Evolutionary conservation across 495 filamentous ascomycete genomes (phyloP).

Genomic region (Penicillium egyptiacum): DNA sequence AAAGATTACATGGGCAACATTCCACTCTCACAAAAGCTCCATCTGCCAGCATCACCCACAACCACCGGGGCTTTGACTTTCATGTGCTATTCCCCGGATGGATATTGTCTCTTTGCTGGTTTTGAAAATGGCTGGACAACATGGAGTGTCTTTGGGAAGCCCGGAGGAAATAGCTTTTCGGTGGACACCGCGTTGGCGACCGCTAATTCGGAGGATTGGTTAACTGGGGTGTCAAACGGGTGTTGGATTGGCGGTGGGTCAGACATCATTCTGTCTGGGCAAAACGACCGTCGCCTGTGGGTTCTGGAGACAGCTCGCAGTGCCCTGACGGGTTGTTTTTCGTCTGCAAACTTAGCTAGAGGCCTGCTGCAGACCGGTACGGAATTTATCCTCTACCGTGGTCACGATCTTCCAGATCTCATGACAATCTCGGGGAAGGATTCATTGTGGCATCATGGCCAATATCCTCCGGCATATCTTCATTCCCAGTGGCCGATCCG

Average conservation of each 20-base stretch:
- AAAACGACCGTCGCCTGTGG: slow-evolving; percentile 77
- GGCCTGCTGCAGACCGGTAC: slow-evolving; percentile 85
- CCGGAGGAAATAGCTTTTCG: slow-evolving; percentile 75
- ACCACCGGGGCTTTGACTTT: slow-evolving; percentile 70
- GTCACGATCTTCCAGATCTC: slow-evolving; percentile 85
- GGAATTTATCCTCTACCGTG: slow-evolving; percentile 85
- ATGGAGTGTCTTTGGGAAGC: slow-evolving; percentile 96
- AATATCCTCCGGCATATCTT: slow-evolving; percentile 81
- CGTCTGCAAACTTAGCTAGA: slow-evolving; percentile 81
- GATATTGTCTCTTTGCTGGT: slow-evolving; percentile 93
- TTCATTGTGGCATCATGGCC: slow-evolving; percentile 87
- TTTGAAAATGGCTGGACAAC: slow-evolving; percentile 92
- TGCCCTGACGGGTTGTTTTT: slow-evolving; percentile 85
- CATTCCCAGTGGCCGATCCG: slow-evolving; percentile 90
- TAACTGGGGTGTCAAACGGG: slow-evolving; percentile 69
- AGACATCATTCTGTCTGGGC: slow-evolving; percentile 72
- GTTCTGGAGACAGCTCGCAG: slow-evolving; percentile 88
- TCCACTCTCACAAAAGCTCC: slow-evolving; percentile 79
- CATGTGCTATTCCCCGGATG: slow-evolving; percentile 89
- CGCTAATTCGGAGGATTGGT: slow-evolving; percentile 73
- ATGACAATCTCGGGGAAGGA: slow-evolving; percentile 91
- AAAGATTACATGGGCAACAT: slow-evolving; percentile 93
- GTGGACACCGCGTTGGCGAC: slow-evolving; percentile 63
- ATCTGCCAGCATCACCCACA: slow-evolving; percentile 58
- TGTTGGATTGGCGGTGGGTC: slow-evolving; percentile 87